Evolutionary conservation across 345 rosid genomes (phyloP).

Genomic region (Noccaea caerulescens): DNA sequence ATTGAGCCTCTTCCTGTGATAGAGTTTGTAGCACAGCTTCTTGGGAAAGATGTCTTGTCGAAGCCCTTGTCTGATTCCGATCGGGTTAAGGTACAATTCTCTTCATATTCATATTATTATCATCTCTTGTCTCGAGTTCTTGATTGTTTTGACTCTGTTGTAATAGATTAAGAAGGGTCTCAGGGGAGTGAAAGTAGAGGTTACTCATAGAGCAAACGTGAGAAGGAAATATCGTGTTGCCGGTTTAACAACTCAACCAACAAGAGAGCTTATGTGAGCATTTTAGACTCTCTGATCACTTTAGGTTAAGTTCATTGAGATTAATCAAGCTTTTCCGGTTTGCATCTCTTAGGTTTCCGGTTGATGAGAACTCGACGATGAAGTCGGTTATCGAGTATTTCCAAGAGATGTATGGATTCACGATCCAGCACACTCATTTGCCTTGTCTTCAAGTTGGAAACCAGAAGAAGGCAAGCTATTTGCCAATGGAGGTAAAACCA

Average conservation of each 20-base stretch:
- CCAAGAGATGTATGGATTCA: slow-evolving; percentile 97
- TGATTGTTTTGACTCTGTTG: neutral
- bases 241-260: slow-evolving; percentile 95
- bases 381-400: slow-evolving; percentile 97
- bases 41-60: slow-evolving; percentile 74
- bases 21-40: slow-evolving; percentile 92
- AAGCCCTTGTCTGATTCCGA: slow-evolving; percentile 91
- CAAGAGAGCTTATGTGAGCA: slow-evolving; percentile 90
- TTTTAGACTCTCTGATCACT: neutral
- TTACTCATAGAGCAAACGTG: slow-evolving; percentile 86
- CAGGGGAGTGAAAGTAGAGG: slow-evolving; percentile 98
- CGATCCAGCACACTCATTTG: slow-evolving; percentile 85
- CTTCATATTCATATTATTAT: neutral
- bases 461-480: slow-evolving; percentile 94
- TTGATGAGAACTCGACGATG: slow-evolving; percentile 91
- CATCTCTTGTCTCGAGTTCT: neutral
- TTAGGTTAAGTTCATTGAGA: neutral
- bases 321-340: neutral
- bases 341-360: slow-evolving; percentile 74
- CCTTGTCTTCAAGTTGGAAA: slow-evolving; percentile 99
- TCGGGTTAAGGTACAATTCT: slow-evolving; percentile 72
- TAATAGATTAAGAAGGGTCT: slow-evolving; percentile 86
- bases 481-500: slow-evolving; percentile 91
- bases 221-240: slow-evolving; percentile 98
- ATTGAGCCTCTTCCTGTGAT: slow-evolving; percentile 98